Evolutionary conservation across 305 asterid genomes (phyloP), one percentile per base, ranked within the genome.

Genomic region (Plantago rigida): DNA sequence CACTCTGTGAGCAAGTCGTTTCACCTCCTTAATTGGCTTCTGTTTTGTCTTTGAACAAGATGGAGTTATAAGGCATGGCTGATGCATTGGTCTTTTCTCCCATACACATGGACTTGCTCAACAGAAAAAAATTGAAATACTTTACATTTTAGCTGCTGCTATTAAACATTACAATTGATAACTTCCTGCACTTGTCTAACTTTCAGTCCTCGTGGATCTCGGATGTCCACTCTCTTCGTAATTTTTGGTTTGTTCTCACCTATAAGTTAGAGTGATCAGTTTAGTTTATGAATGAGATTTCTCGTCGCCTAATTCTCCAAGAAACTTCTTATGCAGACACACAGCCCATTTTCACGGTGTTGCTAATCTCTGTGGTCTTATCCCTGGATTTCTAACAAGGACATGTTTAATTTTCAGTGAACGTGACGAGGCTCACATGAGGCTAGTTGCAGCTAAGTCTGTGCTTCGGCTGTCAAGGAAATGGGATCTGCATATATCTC

Each of bases 401-500:
- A 15, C 12, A 5, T 64, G 47, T 68, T 49, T 60, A 51, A 47
- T 69, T 79, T 65, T 60, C 87, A 86, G 97, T 73, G 83, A 79
- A 77, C 71, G 58, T 56, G 91, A 84, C 51, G 81, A 71, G 75
- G 83, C 75, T 48, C 75, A 71, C 69, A 77, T 85, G 62, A 76
- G 79, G 74, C 78, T 85, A 82, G 97, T 95, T 68, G 94, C 96
- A 41, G 96, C 97, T 52, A 90, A 85, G 78, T 78, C 96, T 11
- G 81, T 90, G 65, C 89, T 90, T 58, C 79, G 78, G 72, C 94
- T 90, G 68, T 82, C 97, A 69, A 83, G 86, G 75, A 90, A 81
- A 78, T 90, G 97, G 97, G 97, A 90, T 83, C 77, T 83, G 77
- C 87, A 87, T 72, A 82, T 90, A 54, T 78, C 89, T 61, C 91